These are phyloP conservation scores for Sanghuangporus weigelae DNA, from an alignment of 1,284 basidiomycete species.

Conservation along the genomic window DNA sequence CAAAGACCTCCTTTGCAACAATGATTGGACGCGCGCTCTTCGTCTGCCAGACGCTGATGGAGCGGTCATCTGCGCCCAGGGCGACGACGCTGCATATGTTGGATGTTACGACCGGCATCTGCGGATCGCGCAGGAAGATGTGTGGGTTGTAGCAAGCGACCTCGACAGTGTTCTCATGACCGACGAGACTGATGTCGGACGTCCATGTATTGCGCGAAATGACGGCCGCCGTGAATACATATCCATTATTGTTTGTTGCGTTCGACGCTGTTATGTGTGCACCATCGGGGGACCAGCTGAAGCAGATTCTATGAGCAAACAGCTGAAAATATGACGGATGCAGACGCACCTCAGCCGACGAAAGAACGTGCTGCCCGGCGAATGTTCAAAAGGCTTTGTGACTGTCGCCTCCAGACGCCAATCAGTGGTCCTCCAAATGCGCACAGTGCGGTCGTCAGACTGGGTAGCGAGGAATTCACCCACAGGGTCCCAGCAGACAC, in stretches of 20 bases:
- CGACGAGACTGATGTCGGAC: conserved; percentile 89
- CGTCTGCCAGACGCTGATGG: conserved; percentile 91
- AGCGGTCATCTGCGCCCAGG: conserved; percentile 84
- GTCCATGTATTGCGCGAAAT: conserved; percentile 86
- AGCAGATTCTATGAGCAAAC: conserved; percentile 5
- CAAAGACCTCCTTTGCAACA: conserved; percentile 91
- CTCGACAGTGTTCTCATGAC: conserved; percentile 97
- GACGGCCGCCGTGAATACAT: conserved; percentile 95
- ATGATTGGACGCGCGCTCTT: conserved; percentile 85
- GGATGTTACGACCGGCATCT: conserved; percentile 55
- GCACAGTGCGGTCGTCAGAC: conserved; percentile 94
- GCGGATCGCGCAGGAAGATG: conserved; percentile 79
- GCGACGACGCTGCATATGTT: conserved; percentile 87
- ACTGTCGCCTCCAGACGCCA: conserved; percentile 86
- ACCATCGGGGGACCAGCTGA: conserved; percentile 98
- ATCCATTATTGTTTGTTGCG: conserved; percentile 91
- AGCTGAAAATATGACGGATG: neutral
- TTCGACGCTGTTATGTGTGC: conserved; percentile 96
- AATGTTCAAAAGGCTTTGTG: conserved; percentile 87
- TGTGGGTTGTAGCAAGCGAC: conserved; percentile 92
- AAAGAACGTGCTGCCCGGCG: conserved; percentile 95
- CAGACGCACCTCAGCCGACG: conserved; percentile 72
- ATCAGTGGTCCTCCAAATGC: conserved; percentile 93
- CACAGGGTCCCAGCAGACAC: conserved; percentile 97
- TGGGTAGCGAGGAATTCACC: conserved; percentile 96